A percentile compares a stretch with the other conserved stretches of the same genome.
Evolutionary conservation across 2,329 filamentous ascomycete genomes (phyloP).

Genomic region (Aureobasidium sp.): DNA sequence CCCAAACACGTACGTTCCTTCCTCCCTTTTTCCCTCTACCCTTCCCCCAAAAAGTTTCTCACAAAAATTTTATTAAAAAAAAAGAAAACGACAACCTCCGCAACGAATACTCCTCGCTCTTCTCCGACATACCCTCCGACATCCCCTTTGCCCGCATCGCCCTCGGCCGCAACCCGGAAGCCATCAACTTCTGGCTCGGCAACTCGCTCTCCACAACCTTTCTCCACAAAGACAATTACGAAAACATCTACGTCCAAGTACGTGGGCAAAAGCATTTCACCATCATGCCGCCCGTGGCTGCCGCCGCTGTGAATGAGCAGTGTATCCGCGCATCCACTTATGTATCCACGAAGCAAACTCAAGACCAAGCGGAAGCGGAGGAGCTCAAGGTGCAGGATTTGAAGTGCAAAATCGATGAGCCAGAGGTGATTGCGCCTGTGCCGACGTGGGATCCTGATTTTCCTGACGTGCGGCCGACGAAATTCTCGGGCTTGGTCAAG

Average conservation of each 20-base stretch:
- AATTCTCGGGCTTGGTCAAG: slow-evolving; percentile 52
- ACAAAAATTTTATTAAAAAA: background rate
- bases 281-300: slow-evolving; percentile 63
- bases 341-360: slow-evolving; percentile 27
- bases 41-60: background rate
- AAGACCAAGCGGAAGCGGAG: slow-evolving; percentile 18
- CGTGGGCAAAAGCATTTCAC: slow-evolving; percentile 68
- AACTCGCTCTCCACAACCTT: slow-evolving; percentile 63
- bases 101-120: slow-evolving; percentile 61
- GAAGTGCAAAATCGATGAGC: slow-evolving; percentile 30
- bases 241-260: slow-evolving; percentile 77
- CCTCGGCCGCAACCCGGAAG: slow-evolving; percentile 59
- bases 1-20: slow-evolving; percentile 59
- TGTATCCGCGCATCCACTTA: slow-evolving; percentile 55
- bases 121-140: slow-evolving; percentile 51
- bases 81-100: slow-evolving; percentile 74
- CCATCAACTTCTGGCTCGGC: slow-evolving; percentile 78
- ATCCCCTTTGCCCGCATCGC: slow-evolving; percentile 70
- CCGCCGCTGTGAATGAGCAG: slow-evolving; percentile 62
- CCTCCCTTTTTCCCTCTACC: background rate
- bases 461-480: slow-evolving; percentile 44
- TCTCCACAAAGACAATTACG: slow-evolving; percentile 76
- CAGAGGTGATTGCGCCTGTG: slow-evolving; percentile 53
- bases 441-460: slow-evolving; percentile 68
- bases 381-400: slow-evolving; percentile 19